Evolutionary conservation across 306 rosid species (phyloP), one percentile per base, ranked within the genome.

Genomic region (Quercus agrifolia): DNA sequence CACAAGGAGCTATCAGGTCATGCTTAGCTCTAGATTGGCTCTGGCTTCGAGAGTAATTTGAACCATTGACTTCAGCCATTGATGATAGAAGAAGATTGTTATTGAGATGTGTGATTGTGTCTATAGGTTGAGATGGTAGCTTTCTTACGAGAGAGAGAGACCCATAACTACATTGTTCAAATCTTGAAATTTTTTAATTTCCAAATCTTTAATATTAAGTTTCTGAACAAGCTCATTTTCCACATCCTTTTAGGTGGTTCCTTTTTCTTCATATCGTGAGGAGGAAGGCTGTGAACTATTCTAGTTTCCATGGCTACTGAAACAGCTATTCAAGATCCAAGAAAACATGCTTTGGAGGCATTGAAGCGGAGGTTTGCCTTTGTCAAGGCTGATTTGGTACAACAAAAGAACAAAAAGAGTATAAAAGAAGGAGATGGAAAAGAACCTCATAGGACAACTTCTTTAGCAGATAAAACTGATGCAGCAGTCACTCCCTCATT

Each of bases 321-420:
- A 14, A 2, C 66, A n/a, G 59, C 17, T 52, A 30, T 55, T 56
- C 84, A 85, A 72, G 92, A 89, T 81, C 87, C 86, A 71, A 85
- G 91, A 70, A 90, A 90, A 71, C 92, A 91, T 46, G 78, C 91
- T 75, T 78, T 92, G 91, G 94, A 87, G 79, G 97, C 97, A 31
- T 85, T 95, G 83, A 92, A 91, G 85, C 87, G 88, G 72, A 90
- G 97, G 71, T 86, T 91, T 52, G 90, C 89, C 33, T 82, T 83
- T 69, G 96, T 91, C 18, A 74, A 88, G 89, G 86, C 86, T 2
- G 92, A 92, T 72, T 84, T 73, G 77, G 74, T 81, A 30, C 87
- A 88, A 10, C 88, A 91, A 38, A 92, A 91, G 78, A 72, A 3
- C 62, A 84, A 71, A 51, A 84, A 58, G 74, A 58, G 31, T 46